Base-by-base conservation (phyloP, 345 rosid species). In the Excoecaria agallocha region DNA sequence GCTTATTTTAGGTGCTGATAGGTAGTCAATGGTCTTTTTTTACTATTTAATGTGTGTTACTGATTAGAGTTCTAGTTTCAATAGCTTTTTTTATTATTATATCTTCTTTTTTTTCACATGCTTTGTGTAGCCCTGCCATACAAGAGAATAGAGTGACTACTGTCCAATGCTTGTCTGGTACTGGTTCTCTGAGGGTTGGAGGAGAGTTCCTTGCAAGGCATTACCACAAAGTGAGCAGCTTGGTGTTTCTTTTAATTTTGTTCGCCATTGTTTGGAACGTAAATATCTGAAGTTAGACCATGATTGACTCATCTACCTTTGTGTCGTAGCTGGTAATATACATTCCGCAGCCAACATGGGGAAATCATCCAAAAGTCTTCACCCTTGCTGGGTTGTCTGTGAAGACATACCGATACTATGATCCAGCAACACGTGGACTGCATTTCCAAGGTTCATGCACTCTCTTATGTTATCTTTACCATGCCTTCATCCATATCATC, bases 181-280 rank as follows among this genome's bases (percentile, higher is more conserved):
- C 98, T 72, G 98, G 98, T 82, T 95, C 98, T 17, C 61, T 91
- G 74, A 91, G 99, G 86, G 99, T 95, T 72, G 99, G 99, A 30
- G 93, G 85, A 72, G 99, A 95, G 85, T 95, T 95, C 86, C 80
- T 93, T 75, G 90, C 90, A 6, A 87, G 84, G 74, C 98, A 93
- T 77, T 85, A 95, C 80, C 89, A 90, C 78, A 90, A 90, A 78
- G 94, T 93, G 56, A 72, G 61, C 0, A 24, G 3, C 39, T 2
- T 10, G 41, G 12, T 58, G 12, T 51, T 69, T 30, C 30, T 30
- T 30, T 59, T 24, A 12, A 20, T 16, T 46, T 9, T 38, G 6
- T 71, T 46, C 62, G 69, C 25, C 11, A 48, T 25, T 48, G n/a
- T 24, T 67, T 20, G 50, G 43, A 65, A 30, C n/a, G 11, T 48